Evolutionary conservation across 768 basidiomycete genomes (phyloP), one percentile per base, ranked within the genome.

Genomic region (Hericium erinaceus): DNA sequence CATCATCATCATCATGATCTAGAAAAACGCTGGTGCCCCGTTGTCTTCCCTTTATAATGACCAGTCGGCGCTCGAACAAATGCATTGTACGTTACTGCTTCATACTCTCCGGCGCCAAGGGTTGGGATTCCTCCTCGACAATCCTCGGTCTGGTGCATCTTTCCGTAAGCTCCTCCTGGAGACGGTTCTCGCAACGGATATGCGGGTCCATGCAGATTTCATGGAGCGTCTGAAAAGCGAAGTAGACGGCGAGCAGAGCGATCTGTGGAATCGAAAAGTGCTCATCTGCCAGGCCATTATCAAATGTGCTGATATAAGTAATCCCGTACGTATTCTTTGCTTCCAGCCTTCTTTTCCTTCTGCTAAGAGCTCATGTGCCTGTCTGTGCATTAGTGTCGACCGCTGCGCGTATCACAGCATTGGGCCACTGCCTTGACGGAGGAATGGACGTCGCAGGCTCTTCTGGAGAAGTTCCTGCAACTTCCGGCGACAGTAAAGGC

Each of bases 301-400:
- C 69, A 98, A 99, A 72, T 97, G 95, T 66, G 94, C 95, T 16
- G 97, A 99, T 73, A 98, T 99, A 66, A 94, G 92, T 68, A 99
- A 99, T 69, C 95, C 97, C 15, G 94, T 97, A 68, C 62, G 94
- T 81, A 13, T 38, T 11, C 41, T 44, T 39, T 13, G 33, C 38
- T 26, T 48, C 16, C 54, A 20, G 7, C 18, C 37, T 24, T 40
- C 9, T 33, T 8, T 22, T 15, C 54, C 41, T 38, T 10, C 15
- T 46, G 26, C 11, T 44, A 13, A 39, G 37, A 28, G 57, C 22
- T 58, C 33, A 61, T 28, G 33, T 33, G 33, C 33, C 33, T 4
- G 6, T n/a, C 39, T 52, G n/a, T n/a, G n/a, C 55, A 41, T 55
- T 50, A 98, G 95, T 87, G 87, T 61, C 93, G 95, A 18, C 95